Base-by-base conservation (phyloP, 352 stramenopile genomes). In the Blastocystis sp. region DNA sequence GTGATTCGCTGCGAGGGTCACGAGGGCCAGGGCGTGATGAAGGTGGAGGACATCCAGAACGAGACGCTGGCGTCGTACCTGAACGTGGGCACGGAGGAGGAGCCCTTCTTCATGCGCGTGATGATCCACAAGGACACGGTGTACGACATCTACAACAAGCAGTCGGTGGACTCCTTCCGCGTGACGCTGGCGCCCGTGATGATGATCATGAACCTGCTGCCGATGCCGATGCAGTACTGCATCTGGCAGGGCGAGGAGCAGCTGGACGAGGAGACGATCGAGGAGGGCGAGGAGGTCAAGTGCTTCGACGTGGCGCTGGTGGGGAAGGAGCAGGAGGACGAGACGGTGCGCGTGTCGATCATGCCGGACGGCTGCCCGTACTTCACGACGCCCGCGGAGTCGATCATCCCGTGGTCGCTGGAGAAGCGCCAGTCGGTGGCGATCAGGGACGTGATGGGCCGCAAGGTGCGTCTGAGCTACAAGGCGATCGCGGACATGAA, bases 121-220 rank as follows among this genome's bases (percentile, higher is more conserved):
- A 69, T 55, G 21, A 39, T 85, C 12, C 55, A 85, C 16, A 26
- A 67, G 60, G 55, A 85, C 29, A 63, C 50, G 24, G 31, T 85
- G 19, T 85, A 85, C 41, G 74, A 85, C 45, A 51, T 69, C 19
- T 85, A 70, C 60, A 85, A 85, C 51, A 85, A 69, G 60, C n/a
- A 85, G 21, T 69, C 16, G 51, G 61, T 85, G 31, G 50, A 29
- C 29, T 13, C 29, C 0, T 67, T 59, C 31, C 55, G 31, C 35
- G 21, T 85, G 26, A 85, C 55, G 12, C 60, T 85, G 35, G 45
- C 60, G 10, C 74, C 74, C 26, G 74, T 85, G 45, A 85, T 85
- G 21, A 45, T 16, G 51, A 33, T 85, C 4, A 69, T 69, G 55
- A 85, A 85, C 33, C 74, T 85, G 33, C 74, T 85, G 31, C 74